phyloP scores from a whole-genome alignment of 1,284 basidiomycete species.

The Pseudozyma tsukubaensis region DNA sequence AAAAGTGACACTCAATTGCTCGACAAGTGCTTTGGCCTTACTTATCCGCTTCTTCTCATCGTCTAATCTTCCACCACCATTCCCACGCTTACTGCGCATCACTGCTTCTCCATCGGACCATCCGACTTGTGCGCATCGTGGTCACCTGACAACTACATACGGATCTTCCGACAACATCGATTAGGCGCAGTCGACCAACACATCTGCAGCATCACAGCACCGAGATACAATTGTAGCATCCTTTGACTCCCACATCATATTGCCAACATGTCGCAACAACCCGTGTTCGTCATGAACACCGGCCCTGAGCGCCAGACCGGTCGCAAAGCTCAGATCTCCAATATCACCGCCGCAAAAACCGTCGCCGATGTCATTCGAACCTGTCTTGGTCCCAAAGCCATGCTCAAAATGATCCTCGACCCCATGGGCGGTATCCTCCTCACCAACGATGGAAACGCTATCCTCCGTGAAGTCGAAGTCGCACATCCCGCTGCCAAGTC shows the following conservation, averaged over 20 bases:
- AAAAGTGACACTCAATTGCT: constrained; percentile 32
- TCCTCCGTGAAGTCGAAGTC: constrained; percentile 96
- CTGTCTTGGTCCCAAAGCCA: constrained; percentile 95
- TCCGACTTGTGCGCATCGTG: constrained; percentile 3
- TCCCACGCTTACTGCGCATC: not conserved
- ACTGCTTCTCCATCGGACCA: constrained; percentile 5
- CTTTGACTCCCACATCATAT: not conserved
- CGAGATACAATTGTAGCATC: not conserved
- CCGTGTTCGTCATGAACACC: constrained; percentile 73
- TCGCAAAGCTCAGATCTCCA: constrained; percentile 94
- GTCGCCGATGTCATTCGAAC: constrained; percentile 99
- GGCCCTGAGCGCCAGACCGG: constrained; percentile 92
- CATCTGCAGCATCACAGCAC: not conserved
- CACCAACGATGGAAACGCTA: constrained; percentile 98
- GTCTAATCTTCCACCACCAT: constrained; percentile 12
- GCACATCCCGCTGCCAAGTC: constrained; percentile 98
- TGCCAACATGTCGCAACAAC: constrained; percentile 65
- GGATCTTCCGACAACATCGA: constrained; percentile 6
- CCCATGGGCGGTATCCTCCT: constrained; percentile 70
- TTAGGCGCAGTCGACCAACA: not conserved
- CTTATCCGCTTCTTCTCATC: constrained; percentile 3
- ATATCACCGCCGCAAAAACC: constrained; percentile 98
- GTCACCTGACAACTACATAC: not conserved
- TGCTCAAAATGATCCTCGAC: constrained; percentile 99
- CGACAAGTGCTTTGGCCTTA: not conserved